Evolutionary conservation across 2,329 filamentous ascomycete genomes (phyloP).

Genomic region (Hortaea werneckii): DNA sequence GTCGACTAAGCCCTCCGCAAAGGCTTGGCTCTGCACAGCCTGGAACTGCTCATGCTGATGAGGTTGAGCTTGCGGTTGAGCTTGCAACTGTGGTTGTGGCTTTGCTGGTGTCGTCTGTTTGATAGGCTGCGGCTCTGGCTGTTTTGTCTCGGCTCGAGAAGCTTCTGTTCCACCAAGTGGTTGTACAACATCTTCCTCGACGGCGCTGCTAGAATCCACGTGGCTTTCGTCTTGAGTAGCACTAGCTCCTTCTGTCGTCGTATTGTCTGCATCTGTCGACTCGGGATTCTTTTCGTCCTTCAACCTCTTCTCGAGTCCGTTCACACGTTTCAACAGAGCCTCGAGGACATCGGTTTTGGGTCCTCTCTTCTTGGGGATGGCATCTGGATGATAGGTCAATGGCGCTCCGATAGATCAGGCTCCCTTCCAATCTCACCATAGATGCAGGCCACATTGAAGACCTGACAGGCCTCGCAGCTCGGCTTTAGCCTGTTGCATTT

Average conservation of each 20-base stretch:
- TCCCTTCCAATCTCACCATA: slow-evolving; percentile 56
- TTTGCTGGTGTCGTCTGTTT: background rate
- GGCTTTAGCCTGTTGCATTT: slow-evolving; percentile 82
- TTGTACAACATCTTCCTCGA: background rate
- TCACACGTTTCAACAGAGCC: slow-evolving; percentile 72
- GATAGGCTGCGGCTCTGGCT: background rate
- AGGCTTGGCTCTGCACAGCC: slow-evolving; percentile 2
- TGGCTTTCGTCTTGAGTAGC: background rate
- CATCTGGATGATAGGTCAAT: slow-evolving; percentile 46
- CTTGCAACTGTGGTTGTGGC: background rate
- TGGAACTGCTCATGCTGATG: slow-evolving; percentile 2
- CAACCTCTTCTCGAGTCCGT: slow-evolving; percentile 70
- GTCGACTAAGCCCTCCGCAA: slow-evolving; percentile 42
- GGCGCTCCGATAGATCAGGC: background rate
- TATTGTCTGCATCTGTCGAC: slow-evolving; percentile 13
- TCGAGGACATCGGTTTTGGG: slow-evolving; percentile 86
- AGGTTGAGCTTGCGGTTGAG: slow-evolving; percentile 1
- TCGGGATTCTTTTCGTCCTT: slow-evolving; percentile 46
- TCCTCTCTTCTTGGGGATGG: slow-evolving; percentile 78
- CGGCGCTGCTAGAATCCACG: background rate
- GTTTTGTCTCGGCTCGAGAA: background rate
- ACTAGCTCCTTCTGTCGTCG: slow-evolving; percentile 1
- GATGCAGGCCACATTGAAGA: slow-evolving; percentile 79
- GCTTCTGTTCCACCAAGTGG: background rate
- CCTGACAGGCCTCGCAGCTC: slow-evolving; percentile 78